A percentile compares a stretch with the other conserved stretches of the same genome.
These are phyloP conservation scores for Talaromyces sp. DNA, from an alignment of 2,329 filamentous ascomycete genomes.

Conservation along the genomic window DNA sequence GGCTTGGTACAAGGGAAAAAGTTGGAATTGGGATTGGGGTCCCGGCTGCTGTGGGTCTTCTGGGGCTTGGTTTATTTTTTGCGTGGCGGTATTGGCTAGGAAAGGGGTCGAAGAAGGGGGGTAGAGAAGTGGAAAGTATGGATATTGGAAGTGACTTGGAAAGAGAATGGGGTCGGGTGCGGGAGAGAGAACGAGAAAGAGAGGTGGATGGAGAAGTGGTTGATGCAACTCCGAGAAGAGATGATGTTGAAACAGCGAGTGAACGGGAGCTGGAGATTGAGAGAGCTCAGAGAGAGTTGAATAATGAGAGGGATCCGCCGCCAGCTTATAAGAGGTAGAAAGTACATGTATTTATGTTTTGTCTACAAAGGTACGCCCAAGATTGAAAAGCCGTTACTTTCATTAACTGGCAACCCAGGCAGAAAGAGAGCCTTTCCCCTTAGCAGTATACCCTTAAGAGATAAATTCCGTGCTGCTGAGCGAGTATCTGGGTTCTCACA, in stretches of 20 bases:
- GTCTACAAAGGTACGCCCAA: too few relatives aligned
- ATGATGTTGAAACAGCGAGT: not conserved
- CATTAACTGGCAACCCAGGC: too few relatives aligned
- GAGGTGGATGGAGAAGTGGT: too few relatives aligned
- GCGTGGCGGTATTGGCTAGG: not conserved
- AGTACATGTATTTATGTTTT: too few relatives aligned
- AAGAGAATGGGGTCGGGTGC: not conserved
- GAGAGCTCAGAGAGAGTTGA: not conserved
- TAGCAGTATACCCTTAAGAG: too few relatives aligned
- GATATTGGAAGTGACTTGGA: not conserved
- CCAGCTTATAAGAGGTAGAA: not conserved
- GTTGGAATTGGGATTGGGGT: constrained; percentile 11
- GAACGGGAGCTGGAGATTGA: not conserved
- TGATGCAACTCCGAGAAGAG: too few relatives aligned
- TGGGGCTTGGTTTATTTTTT: not conserved
- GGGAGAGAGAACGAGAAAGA: not conserved
- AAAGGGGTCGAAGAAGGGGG: not conserved
- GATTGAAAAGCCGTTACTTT: too few relatives aligned
- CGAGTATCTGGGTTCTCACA: too few relatives aligned
- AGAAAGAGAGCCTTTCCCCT: too few relatives aligned
- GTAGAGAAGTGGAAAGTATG: not conserved
- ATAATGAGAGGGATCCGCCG: not conserved
- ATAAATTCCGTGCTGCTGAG: too few relatives aligned
- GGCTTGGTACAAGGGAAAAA: constrained; percentile 9
- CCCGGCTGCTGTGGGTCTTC: not conserved